These are phyloP conservation scores for Stemphylium vesicarium DNA, from an alignment of 2,329 filamentous ascomycete genomes.

Conservation along the genomic window DNA sequence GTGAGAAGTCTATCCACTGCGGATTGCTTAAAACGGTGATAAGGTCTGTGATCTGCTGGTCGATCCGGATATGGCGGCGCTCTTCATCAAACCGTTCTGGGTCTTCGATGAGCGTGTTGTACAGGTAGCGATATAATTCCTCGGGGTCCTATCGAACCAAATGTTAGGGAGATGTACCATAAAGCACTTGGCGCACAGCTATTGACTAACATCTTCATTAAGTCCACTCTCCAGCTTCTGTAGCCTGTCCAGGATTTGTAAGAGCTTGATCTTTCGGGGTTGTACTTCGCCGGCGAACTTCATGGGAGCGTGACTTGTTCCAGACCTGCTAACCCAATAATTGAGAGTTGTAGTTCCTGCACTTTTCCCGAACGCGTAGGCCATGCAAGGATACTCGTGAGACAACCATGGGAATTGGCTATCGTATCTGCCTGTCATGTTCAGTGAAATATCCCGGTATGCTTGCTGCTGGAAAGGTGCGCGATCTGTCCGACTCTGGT, in stretches of 20 bases:
- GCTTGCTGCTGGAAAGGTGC: constrained; percentile 44
- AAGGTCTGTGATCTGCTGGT: constrained; percentile 75
- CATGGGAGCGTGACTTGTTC: constrained; percentile 62
- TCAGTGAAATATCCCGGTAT: constrained; percentile 48
- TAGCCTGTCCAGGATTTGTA: constrained; percentile 54
- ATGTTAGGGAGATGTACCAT: constrained; percentile 38
- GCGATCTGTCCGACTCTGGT: constrained; percentile 48
- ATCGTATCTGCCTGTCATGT: constrained; percentile 44
- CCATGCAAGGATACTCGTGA: constrained; percentile 75
- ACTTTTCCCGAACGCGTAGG: constrained; percentile 69
- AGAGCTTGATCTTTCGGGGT: constrained; percentile 67
- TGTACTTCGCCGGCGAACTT: constrained; percentile 64
- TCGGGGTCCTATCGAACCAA: constrained; percentile 47
- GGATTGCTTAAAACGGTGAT: constrained; percentile 71
- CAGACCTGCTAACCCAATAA: constrained; percentile 68
- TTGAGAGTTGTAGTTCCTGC: constrained; percentile 76
- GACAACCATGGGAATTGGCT: constrained; percentile 68
- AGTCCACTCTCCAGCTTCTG: constrained; percentile 51
- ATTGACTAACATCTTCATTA: constrained; percentile 51
- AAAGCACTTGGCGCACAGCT: constrained; percentile 17
- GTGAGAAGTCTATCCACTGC: constrained; percentile 76
- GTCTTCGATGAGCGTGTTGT: constrained; percentile 70
- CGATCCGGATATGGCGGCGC: constrained; percentile 65
- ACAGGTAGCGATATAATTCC: constrained; percentile 64
- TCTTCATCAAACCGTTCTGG: constrained; percentile 64